Conservation (phyloP, 805 yeast species). For the Candida namnaoensis region DNA sequence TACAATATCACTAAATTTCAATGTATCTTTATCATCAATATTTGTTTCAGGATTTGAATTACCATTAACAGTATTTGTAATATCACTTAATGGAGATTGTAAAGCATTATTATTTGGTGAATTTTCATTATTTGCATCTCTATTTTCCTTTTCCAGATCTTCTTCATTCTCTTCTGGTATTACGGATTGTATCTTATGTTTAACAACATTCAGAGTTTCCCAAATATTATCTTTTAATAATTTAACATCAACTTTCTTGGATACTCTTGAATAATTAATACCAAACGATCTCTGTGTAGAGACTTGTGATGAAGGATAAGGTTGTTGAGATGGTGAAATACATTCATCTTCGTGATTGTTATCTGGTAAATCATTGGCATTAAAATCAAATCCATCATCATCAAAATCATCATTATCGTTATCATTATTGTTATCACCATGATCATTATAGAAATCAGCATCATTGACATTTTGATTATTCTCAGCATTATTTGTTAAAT, state of each 20-base stretch:
- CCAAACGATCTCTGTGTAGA: conserved; percentile 24
- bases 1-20: conserved; percentile 37
- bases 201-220: conserved; percentile 32
- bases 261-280: conserved; percentile 57
- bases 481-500: conserved; percentile 29
- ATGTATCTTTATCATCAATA: no score
- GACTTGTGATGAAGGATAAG: conserved; percentile 10
- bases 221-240: conserved; percentile 72
- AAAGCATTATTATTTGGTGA: no score
- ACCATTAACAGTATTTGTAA: no score
- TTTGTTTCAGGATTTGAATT: no score
- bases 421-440: conserved; percentile 15
- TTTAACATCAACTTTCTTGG: conserved; percentile 74
- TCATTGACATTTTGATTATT: conserved; percentile 21
- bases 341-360: conserved; percentile 3
- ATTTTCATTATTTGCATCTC: no score
- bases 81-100: no score
- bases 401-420: conserved; percentile 17
- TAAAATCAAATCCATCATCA: conserved; percentile 24
- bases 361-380: conserved; percentile 9
- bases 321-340: conserved; percentile 9
- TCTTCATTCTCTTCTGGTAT: no score
- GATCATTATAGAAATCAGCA: conserved; percentile 29
- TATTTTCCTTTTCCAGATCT: no score
- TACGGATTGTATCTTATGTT: no score